phyloP scores from a whole-genome alignment of 2,329 filamentous ascomycete genomes.

The Curvularia eragrostidis region DNA sequence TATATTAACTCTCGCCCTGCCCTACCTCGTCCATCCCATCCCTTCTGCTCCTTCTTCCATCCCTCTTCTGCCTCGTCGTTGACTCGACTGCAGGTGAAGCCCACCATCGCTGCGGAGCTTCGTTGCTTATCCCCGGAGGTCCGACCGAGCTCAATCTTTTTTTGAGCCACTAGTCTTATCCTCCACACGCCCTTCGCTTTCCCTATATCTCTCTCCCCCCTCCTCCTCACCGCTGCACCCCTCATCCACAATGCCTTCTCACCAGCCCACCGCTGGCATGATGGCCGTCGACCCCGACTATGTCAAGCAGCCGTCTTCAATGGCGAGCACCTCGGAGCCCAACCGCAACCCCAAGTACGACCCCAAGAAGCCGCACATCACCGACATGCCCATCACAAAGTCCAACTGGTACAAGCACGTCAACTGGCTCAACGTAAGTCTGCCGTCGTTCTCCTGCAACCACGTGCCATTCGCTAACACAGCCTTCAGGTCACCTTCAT shows the following conservation, averaged over 20 bases:
- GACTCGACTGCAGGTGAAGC: constrained; percentile 30
- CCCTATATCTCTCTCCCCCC: constrained; percentile 7
- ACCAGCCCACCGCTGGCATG: constrained; percentile 58
- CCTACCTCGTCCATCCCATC: constrained; percentile 16
- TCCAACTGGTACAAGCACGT: constrained; percentile 90
- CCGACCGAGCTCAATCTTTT: constrained; percentile 24
- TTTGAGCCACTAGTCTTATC: constrained; percentile 22
- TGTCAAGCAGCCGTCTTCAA: constrained; percentile 54
- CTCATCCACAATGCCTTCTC: constrained; percentile 56
- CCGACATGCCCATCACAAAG: constrained; percentile 79
- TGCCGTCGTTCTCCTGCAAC: neutral
- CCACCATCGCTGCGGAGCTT: constrained; percentile 28
- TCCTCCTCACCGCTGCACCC: constrained; percentile 13
- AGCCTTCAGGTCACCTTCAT: constrained; percentile 77
- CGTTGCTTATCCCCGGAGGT: constrained; percentile 13
- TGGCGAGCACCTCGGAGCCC: constrained; percentile 60
- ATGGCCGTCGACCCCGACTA: constrained; percentile 58
- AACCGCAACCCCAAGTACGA: constrained; percentile 61
- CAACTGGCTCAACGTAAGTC: constrained; percentile 85
- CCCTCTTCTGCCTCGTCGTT: constrained; percentile 31
- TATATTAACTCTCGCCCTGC: constrained; percentile 17
- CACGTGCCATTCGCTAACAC: constrained; percentile 21
- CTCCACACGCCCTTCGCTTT: constrained; percentile 23
- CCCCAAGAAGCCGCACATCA: constrained; percentile 82
- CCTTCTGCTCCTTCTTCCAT: constrained; percentile 17